Percentiles rank a stretch among this genome's conserved stretches.
Evolutionary conservation across 495 filamentous ascomycete genomes (phyloP).

Genomic region (Neurospora pannonica): DNA sequence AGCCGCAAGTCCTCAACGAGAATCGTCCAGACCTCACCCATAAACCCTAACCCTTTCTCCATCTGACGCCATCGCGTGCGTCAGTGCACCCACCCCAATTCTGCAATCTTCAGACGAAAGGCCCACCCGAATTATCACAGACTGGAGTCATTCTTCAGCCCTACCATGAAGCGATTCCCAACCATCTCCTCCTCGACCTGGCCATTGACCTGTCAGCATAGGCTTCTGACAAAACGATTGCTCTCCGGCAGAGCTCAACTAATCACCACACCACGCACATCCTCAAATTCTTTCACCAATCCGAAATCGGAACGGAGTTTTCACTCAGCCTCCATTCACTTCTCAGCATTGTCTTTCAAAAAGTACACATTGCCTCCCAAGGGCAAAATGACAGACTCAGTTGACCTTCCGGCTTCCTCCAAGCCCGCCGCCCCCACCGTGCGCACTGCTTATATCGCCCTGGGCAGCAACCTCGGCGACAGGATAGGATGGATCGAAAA

Average conservation of each 20-base stretch:
- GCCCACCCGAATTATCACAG: neutral
- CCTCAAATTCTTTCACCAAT: neutral
- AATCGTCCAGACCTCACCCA: neutral
- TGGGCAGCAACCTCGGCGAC: slow-evolving; percentile 92
- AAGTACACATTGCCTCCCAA: slow-evolving; percentile 16
- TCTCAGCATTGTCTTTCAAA: slow-evolving; percentile 9
- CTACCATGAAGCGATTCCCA: slow-evolving; percentile 8
- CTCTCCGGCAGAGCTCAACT: neutral
- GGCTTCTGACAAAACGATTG: neutral
- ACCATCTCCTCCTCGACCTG: neutral
- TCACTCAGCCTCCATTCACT: neutral
- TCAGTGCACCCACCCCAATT: neutral
- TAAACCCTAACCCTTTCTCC: neutral
- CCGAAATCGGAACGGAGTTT: neutral
- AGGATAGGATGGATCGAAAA: slow-evolving; percentile 71
- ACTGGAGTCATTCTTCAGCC: neutral
- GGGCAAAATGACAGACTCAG: neutral
- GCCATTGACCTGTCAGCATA: slow-evolving; percentile 1
- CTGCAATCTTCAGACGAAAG: neutral
- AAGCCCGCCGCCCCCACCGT: slow-evolving; percentile 5
- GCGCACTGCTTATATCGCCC: slow-evolving; percentile 63
- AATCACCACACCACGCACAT: neutral
- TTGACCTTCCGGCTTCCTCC: neutral
- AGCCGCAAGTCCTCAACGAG: neutral
- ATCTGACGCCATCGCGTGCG: neutral